Evolutionary conservation across 139 green algal genomes (phyloP).

Genomic region (Coelastrella sp.): DNA sequence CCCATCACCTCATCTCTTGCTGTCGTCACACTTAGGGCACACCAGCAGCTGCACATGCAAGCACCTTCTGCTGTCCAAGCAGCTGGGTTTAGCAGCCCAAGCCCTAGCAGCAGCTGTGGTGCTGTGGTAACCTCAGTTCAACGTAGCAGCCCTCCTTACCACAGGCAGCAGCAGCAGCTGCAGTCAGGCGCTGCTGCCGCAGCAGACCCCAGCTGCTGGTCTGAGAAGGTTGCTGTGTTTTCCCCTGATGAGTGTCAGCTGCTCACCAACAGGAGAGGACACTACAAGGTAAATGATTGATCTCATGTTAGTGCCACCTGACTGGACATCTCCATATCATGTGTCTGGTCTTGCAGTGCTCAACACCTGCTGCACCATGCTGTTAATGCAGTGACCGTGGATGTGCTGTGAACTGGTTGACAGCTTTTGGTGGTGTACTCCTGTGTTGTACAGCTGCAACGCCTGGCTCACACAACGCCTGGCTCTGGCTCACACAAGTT

Average conservation of each 20-base stretch:
- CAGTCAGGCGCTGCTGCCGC: background rate
- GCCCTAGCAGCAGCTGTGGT: background rate
- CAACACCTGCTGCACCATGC: background rate
- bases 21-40: background rate
- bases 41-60: background rate
- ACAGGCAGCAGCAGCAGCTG: background rate
- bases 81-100: background rate
- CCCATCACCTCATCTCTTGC: background rate
- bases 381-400: too few species aligned
- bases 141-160: too few species aligned
- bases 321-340: background rate
- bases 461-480: background rate
- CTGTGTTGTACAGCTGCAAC: background rate
- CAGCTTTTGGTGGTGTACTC: background rate
- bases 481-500: background rate
- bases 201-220: background rate
- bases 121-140: too few species aligned
- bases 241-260: conserved; percentile 16
- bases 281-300: conserved; percentile 1
- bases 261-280: background rate
- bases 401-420: background rate
- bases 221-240: background rate
- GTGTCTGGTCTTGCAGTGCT: background rate
- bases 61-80: background rate
- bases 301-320: background rate